These are phyloP conservation scores for Gossypium mustelinum DNA, from an alignment of 345 rosid genomes.

Conservation along the genomic window DNA sequence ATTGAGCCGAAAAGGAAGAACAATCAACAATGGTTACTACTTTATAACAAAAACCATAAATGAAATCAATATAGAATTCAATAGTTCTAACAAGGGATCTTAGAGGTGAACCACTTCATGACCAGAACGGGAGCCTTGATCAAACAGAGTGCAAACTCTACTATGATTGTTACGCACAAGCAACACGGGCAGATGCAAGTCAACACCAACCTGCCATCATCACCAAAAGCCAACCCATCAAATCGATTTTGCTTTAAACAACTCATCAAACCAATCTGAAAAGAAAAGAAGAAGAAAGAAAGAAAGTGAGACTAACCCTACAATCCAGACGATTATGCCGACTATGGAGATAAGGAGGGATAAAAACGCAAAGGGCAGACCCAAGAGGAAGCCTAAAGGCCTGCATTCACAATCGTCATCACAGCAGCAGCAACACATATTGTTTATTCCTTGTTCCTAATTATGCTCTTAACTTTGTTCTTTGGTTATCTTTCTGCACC, in stretches of 20 bases:
- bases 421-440: slow-evolving; percentile 40
- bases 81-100: slow-evolving; percentile 51
- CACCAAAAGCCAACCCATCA: not conserved
- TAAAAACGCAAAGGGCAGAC: slow-evolving; percentile 64
- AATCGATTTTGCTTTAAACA: not conserved
- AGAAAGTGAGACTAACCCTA: slow-evolving; percentile 35
- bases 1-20: not conserved
- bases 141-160: slow-evolving; percentile 55
- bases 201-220: slow-evolving; percentile 43
- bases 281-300: not conserved
- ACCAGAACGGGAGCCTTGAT: slow-evolving; percentile 56
- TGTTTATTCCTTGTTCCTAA: slow-evolving; percentile 4
- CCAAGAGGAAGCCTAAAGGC: slow-evolving; percentile 60
- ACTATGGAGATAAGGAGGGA: slow-evolving; percentile 48
- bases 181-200: slow-evolving; percentile 59
- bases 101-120: slow-evolving; percentile 63
- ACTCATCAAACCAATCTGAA: not conserved
- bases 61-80: not conserved
- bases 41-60: not conserved
- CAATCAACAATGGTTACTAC: not conserved
- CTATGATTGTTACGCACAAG: slow-evolving; percentile 54
- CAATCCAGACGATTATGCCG: slow-evolving; percentile 52
- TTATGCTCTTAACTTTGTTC: not conserved
- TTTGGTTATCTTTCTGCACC: not conserved
- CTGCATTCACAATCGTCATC: slow-evolving; percentile 52